These are phyloP conservation scores for Tricholoma hemisulphureum DNA, from an alignment of 768 basidiomycete species.

Conservation along the genomic window DNA sequence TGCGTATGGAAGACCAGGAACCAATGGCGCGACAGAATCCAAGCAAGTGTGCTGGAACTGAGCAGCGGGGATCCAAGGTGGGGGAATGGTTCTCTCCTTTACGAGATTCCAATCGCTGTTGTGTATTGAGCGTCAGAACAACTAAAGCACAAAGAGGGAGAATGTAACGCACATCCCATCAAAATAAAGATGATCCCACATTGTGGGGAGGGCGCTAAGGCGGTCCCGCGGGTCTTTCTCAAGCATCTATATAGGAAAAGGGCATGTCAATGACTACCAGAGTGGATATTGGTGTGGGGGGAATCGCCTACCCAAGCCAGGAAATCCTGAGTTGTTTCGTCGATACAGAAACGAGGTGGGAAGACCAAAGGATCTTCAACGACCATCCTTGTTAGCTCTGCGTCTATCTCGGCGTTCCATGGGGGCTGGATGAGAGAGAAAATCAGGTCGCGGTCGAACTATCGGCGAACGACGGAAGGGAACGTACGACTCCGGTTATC, in stretches of 20 bases:
- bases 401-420: constrained; percentile 2
- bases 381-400: constrained; percentile 5
- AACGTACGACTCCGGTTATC: constrained; percentile 14
- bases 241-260: constrained; percentile 6
- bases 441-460: too few relatives aligned
- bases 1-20: background rate
- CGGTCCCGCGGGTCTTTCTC: constrained; percentile 11
- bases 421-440: constrained; percentile 6
- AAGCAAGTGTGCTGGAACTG: background rate
- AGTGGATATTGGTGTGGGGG: background rate
- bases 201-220: background rate
- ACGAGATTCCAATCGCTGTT: constrained; percentile 16
- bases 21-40: background rate
- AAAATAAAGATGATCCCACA: constrained; percentile 11
- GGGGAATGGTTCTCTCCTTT: background rate
- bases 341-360: background rate
- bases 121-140: constrained; percentile 9
- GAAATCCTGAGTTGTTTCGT: constrained; percentile 4
- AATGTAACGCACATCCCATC: constrained; percentile 10
- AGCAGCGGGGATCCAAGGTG: constrained; percentile 8
- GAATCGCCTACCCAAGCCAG: constrained; percentile 4
- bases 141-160: background rate
- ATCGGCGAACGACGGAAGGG: too few relatives aligned
- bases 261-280: background rate
- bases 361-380: constrained; percentile 3